These are phyloP conservation scores for Lophiotrema nucula DNA, from an alignment of 495 filamentous ascomycete species.

Conservation along the genomic window DNA sequence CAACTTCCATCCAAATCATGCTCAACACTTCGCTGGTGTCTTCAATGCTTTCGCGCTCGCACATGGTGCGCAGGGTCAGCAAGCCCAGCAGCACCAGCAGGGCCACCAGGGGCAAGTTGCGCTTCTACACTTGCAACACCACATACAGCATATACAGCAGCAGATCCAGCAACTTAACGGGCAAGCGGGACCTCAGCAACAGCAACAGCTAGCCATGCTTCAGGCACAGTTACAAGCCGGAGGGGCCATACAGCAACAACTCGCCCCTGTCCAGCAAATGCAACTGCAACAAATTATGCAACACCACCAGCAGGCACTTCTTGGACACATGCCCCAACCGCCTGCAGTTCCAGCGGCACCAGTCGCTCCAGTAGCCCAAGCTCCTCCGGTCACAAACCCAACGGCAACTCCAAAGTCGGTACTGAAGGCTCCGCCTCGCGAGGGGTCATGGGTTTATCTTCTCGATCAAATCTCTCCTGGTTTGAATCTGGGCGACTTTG, in stretches of 20 bases:
- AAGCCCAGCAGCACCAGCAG: constrained; percentile 4
- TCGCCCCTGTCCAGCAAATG: constrained; percentile 11
- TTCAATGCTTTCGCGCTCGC: not conserved
- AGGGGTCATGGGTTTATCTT: constrained; percentile 40
- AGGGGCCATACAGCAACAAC: not conserved
- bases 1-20: not conserved
- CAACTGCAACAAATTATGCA: constrained; percentile 13
- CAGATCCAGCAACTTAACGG: constrained; percentile 21
- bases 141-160: constrained; percentile 25
- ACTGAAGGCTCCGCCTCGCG: constrained; percentile 21
- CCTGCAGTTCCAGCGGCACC: not conserved
- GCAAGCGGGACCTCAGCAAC: not conserved
- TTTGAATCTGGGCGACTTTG: constrained; percentile 28
- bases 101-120: not conserved
- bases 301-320: not conserved
- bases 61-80: constrained; percentile 1
- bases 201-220: not conserved
- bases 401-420: not conserved
- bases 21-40: not conserved
- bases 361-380: not conserved
- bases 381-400: too few species aligned
- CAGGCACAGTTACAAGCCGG: constrained; percentile 24
- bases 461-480: constrained; percentile 39
- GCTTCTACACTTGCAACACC: constrained; percentile 1
- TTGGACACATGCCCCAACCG: not conserved